A percentile compares a stretch with the other conserved stretches of the same genome.
phyloP scores from a whole-genome alignment of 169 alveolate genomes.

The Eimeria praecox region DNA sequence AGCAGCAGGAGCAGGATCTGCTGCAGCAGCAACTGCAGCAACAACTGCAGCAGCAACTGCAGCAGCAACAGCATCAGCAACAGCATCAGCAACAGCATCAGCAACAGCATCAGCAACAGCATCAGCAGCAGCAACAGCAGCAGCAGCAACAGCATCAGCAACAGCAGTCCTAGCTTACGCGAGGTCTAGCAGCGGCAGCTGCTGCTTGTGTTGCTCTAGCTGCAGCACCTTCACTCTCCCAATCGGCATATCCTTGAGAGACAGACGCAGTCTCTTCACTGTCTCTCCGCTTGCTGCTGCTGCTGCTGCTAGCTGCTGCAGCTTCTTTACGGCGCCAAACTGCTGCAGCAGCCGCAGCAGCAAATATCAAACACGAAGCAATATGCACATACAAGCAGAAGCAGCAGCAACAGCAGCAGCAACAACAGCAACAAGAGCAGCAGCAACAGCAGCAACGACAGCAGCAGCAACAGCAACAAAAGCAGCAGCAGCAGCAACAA shows the following conservation, averaged over 20 bases:
- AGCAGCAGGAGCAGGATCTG: no score
- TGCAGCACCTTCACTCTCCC: not conserved
- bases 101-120: no score
- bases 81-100: not conserved
- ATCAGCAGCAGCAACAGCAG: not conserved
- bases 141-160: not conserved
- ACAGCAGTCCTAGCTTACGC: not conserved
- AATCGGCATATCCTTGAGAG: conserved; percentile 8
- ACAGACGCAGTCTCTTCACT: conserved; percentile 24
- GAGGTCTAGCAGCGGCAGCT: not conserved
- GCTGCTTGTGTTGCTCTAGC: not conserved
- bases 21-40: conserved; percentile 5
- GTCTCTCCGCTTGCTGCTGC: conserved; percentile 43
- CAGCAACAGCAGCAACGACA: not conserved
- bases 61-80: conserved; percentile 12
- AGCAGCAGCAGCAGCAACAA: not conserved
- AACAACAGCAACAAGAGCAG: not conserved
- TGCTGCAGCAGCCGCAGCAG: conserved; percentile 50
- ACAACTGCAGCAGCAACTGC: not conserved
- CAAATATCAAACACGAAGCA: not conserved
- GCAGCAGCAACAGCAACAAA: not conserved
- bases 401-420: conserved; percentile 12
- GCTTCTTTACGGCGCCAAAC: conserved; percentile 19
- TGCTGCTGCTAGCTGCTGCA: conserved; percentile 28
- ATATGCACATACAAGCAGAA: not conserved